Base-by-base conservation (phyloP, 495 filamentous ascomycete species). In the Daldinia decipiens region DNA sequence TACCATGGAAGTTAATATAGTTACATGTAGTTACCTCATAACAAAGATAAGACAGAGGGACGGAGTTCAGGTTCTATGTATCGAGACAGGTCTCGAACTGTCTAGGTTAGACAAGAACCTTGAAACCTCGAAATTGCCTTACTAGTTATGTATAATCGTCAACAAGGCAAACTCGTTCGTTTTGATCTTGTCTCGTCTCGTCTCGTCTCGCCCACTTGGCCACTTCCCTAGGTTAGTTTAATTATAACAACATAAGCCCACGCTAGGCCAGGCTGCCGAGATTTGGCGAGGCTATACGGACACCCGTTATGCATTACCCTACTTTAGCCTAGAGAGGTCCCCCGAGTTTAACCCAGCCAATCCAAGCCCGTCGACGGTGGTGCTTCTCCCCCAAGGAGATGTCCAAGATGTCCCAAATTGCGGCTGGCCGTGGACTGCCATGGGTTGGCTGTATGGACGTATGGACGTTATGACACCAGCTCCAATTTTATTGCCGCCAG, bases 311-410 rank as follows among this genome's bases (percentile, higher is more conserved):
- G 67, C 72, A 69, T 73, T 51, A 47, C 70, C 31, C 57, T 65
- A 69, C 62, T 74, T 78, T 78, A 78, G 76, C 69, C 76, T 78
- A 54, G 74, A 76, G 63, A 70, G 24, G 34, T 54, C 62, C 66
- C 51, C 59, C 72, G 71, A 71, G 57, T 76, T 76, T 78, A 73
- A 68, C 73, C 76, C 65, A 68, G 39, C 76, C 76, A 78, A 76
- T 78, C 76, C 56, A 54, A 61, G 47, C 58, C 27, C 62, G 27
- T 59, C 69, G 34, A 38, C 54, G 26, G 47, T 58, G 27, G 60
- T 9, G 52, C 43, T 19, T 34, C 34, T 50, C 56, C 56, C 12
- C 13, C 1, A 59, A 21, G 43, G 31, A 24, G 27, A 27, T 12
- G 19, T 45, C 56, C 55, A 68, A 63, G 59, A 53, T 53, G 43